A percentile compares a stretch with the other conserved stretches of the same genome.
Conservation (phyloP, 1,284 basidiomycete species). For the Melampsora abietis-canadensis region DNA sequence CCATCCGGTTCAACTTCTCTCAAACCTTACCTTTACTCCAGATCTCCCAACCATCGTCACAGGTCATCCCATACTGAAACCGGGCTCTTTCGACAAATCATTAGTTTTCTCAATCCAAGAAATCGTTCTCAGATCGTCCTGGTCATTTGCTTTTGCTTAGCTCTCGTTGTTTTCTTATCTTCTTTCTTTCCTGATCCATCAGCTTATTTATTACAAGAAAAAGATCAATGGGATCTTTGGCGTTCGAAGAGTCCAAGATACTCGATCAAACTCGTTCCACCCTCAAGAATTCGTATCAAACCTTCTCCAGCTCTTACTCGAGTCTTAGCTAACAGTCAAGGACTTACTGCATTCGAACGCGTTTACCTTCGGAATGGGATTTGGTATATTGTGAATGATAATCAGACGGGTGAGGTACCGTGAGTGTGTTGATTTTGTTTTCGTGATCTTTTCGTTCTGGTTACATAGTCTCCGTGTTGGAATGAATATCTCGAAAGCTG, state of each 20-base stretch:
- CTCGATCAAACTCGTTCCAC: not conserved
- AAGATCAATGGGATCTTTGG: not conserved
- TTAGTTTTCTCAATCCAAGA: not conserved
- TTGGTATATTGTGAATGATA: conserved; percentile 55
- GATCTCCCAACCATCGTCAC: not conserved
- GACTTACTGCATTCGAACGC: conserved; percentile 75
- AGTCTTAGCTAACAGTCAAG: conserved; percentile 62
- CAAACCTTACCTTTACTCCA: not conserved
- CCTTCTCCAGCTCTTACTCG: not conserved
- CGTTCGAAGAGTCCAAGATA: not conserved
- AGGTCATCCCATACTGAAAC: not conserved
- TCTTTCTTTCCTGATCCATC: conserved; percentile 3
- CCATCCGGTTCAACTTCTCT: not conserved
- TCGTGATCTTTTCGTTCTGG: conserved; percentile 59
- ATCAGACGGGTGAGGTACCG: not conserved
- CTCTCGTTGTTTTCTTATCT: not conserved
- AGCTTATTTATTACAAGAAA: conserved; percentile 1
- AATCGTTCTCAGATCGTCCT: not conserved
- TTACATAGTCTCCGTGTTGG: no score
- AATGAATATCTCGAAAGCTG: no score
- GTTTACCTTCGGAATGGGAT: conserved; percentile 58
- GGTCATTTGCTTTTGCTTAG: not conserved
- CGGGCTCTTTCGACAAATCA: not conserved
- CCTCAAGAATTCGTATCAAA: not conserved
- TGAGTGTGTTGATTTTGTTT: not conserved